Evolutionary conservation across 2,329 filamentous ascomycete genomes (phyloP).

Genomic region (Leptographium wingfieldii): DNA sequence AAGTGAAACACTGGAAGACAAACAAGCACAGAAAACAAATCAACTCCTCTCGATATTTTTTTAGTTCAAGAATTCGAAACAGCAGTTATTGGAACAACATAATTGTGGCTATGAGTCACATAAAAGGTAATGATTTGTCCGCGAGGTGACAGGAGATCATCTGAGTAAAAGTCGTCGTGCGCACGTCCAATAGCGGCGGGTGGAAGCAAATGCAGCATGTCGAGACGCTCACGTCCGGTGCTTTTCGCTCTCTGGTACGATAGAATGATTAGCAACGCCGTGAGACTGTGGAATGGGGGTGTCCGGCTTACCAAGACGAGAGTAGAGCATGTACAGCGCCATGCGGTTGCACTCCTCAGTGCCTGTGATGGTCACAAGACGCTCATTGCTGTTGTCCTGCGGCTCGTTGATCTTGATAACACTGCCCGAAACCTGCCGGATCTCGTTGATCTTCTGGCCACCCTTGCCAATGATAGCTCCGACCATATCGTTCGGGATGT

Average conservation of each 20-base stretch:
- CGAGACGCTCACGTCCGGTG: conserved; percentile 46
- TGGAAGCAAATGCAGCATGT: neutral
- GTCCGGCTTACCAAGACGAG: conserved; percentile 64
- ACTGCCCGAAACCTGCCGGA: conserved; percentile 89
- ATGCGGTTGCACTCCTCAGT: conserved; percentile 98
- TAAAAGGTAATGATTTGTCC: neutral
- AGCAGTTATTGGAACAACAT: neutral
- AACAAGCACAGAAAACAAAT: neutral
- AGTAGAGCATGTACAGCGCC: conserved; percentile 99
- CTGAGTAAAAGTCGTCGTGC: neutral
- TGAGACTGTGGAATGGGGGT: conserved; percentile 10
- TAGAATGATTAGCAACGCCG: neutral
- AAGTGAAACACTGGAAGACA: neutral
- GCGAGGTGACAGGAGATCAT: neutral
- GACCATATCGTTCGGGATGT: conserved; percentile 99
- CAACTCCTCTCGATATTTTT: neutral
- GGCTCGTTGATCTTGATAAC: conserved; percentile 99
- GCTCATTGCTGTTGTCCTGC: conserved; percentile 97
- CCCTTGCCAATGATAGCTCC: conserved; percentile 98
- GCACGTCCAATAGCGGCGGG: neutral
- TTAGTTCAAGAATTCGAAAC: neutral
- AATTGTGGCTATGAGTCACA: neutral
- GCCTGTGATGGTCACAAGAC: conserved; percentile 91
- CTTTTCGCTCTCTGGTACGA: conserved; percentile 56
- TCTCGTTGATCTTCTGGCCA: conserved; percentile 98